These are phyloP conservation scores for Alternaria brassicae DNA, from an alignment of 2,329 filamentous ascomycete genomes.

Conservation along the genomic window DNA sequence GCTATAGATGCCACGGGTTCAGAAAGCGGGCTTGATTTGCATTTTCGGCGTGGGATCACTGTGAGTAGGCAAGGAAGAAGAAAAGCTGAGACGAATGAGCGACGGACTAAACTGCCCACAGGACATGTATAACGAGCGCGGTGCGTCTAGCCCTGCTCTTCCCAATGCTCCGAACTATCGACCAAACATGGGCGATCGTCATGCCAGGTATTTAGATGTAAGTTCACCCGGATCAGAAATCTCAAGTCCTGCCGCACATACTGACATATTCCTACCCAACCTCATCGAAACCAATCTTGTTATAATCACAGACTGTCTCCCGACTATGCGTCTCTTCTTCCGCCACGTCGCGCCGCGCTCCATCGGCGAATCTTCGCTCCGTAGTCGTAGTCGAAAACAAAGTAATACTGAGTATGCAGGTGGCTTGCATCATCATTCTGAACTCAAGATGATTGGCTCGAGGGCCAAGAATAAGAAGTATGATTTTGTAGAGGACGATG, in stretches of 20 bases:
- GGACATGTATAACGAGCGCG: constrained; percentile 18
- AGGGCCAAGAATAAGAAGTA: constrained; percentile 5
- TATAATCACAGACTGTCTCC: constrained; percentile 53
- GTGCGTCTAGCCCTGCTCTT: constrained; percentile 15
- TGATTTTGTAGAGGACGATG: constrained; percentile 14
- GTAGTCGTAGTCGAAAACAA: constrained; percentile 11
- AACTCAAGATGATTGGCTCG: constrained; percentile 18
- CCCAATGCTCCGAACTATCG: constrained; percentile 15
- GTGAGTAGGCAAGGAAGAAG: not conserved
- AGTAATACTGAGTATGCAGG: not conserved
- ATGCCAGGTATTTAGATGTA: constrained; percentile 23
- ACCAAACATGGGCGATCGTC: constrained; percentile 24
- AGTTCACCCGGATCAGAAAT: not conserved
- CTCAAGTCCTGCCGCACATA: not conserved
- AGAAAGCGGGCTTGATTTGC: constrained; percentile 27
- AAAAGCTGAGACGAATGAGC: not conserved
- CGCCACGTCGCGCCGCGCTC: constrained; percentile 44
- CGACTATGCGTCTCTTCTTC: constrained; percentile 52
- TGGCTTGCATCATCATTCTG: not conserved
- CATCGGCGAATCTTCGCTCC: constrained; percentile 18
- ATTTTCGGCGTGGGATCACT: constrained; percentile 29
- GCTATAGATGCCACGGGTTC: constrained; percentile 22
- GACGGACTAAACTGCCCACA: not conserved
- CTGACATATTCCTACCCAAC: constrained; percentile 17
- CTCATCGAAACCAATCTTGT: constrained; percentile 53